Evolutionary conservation across 768 basidiomycete genomes (phyloP).

Genomic region (Thelephora aurantiotincta): DNA sequence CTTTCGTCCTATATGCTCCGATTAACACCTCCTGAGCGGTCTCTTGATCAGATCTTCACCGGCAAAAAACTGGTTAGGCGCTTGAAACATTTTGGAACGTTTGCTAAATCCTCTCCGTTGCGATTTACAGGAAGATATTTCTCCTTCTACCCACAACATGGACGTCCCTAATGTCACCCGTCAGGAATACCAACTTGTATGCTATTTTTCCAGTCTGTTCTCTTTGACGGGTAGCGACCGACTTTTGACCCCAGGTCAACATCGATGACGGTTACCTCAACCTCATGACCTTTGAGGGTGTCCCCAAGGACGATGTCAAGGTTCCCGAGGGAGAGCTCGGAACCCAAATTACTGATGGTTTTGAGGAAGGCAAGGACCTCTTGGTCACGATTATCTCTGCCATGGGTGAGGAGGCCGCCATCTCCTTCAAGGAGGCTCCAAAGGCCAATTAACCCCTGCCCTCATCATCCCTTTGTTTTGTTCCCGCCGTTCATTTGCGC

Average conservation of each 20-base stretch:
- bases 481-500: not conserved
- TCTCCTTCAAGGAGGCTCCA: constrained; percentile 84
- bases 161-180: constrained; percentile 92
- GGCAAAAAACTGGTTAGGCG: constrained; percentile 82
- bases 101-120: constrained; percentile 5
- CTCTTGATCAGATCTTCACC: constrained; percentile 77
- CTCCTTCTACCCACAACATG: constrained; percentile 98
- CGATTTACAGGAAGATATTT: constrained; percentile 70
- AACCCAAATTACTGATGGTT: constrained; percentile 45
- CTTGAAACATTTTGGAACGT: constrained; percentile 2
- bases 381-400: constrained; percentile 76
- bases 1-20: not conserved
- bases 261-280: constrained; percentile 93
- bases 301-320: constrained; percentile 85
- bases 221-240: not conserved
- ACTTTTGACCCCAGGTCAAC: constrained; percentile 39
- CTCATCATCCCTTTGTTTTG: not conserved
- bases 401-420: constrained; percentile 90
- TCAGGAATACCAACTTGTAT: constrained; percentile 82
- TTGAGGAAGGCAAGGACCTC: constrained; percentile 81
- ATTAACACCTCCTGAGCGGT: constrained; percentile 7
- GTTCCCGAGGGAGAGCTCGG: constrained; percentile 82
- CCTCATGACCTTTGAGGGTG: constrained; percentile 75
- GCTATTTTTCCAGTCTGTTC: constrained; percentile 8
- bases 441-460: constrained; percentile 26